phyloP scores from a whole-genome alignment of 2,329 filamentous ascomycete species.

The Exophiala xenobiotica region DNA sequence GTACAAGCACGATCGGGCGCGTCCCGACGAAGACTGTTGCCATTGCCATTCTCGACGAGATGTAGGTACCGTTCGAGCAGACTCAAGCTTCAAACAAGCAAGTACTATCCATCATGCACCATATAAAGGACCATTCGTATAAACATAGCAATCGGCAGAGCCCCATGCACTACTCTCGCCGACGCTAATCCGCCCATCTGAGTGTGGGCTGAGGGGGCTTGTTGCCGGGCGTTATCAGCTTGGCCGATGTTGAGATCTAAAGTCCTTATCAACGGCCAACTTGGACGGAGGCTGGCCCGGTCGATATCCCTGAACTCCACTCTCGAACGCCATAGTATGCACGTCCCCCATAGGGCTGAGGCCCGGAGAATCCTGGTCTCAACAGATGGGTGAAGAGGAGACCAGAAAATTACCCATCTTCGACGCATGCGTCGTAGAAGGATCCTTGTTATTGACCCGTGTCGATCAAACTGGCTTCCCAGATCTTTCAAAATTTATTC shows the following conservation, averaged over 20 bases:
- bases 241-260: slow-evolving; percentile 3
- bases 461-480: slow-evolving; percentile 2
- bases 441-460: background rate
- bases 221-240: slow-evolving; percentile 13
- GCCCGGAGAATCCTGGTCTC: background rate
- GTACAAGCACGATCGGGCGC: slow-evolving; percentile 2
- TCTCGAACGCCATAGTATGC: background rate
- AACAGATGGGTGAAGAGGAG: background rate
- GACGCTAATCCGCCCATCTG: background rate
- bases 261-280: slow-evolving; percentile 13
- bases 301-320: slow-evolving; percentile 4
- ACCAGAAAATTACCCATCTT: background rate
- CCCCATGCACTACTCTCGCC: slow-evolving; percentile 3
- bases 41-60: slow-evolving; percentile 7
- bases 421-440: background rate
- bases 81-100: slow-evolving; percentile 7
- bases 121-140: slow-evolving; percentile 6
- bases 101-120: slow-evolving; percentile 5
- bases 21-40: slow-evolving; percentile 1
- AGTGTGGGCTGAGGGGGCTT: too few species aligned
- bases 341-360: background rate
- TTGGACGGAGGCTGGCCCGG: slow-evolving; percentile 1
- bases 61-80: slow-evolving; percentile 5
- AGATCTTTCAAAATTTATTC: background rate
- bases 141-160: background rate